These are phyloP conservation scores for Noccaea bulbosa DNA, from an alignment of 345 rosid species.

Conservation along the genomic window DNA sequence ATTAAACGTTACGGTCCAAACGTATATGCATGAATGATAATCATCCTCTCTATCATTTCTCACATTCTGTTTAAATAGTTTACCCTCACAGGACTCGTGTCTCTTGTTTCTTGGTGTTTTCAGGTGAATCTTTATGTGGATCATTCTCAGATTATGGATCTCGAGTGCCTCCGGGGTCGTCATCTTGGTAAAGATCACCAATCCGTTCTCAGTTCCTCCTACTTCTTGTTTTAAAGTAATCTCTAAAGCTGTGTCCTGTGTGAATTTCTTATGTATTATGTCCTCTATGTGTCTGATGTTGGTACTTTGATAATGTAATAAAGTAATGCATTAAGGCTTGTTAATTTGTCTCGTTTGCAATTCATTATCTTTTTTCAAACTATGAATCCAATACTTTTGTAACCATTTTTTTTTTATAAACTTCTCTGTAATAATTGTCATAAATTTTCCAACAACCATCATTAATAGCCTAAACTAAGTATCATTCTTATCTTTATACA, in stretches of 20 bases:
- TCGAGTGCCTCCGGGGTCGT: constrained; percentile 81
- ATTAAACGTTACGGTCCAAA: constrained; percentile 77
- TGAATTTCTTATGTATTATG: constrained; percentile 26
- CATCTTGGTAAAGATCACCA: constrained; percentile 61
- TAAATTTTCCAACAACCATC: constrained; percentile 6
- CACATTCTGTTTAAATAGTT: constrained; percentile 1
- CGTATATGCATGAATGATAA: constrained; percentile 45
- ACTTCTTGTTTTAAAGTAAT: constrained; percentile 46
- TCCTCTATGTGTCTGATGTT: constrained; percentile 18
- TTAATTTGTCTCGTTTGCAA: constrained; percentile 19
- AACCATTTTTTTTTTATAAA: constrained; percentile 7
- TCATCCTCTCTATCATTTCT: neutral
- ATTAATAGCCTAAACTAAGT: too few relatives aligned
- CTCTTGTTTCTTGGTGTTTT: constrained; percentile 13
- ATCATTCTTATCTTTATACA: constrained; percentile 22
- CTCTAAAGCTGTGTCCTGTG: constrained; percentile 18
- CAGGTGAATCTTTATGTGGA: constrained; percentile 95
- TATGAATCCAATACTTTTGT: constrained; percentile 21
- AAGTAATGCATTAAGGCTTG: constrained; percentile 20
- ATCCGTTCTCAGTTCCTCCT: constrained; percentile 61
- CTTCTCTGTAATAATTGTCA: neutral
- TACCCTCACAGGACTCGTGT: constrained; percentile 18
- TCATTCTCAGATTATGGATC: constrained; percentile 85
- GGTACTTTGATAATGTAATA: constrained; percentile 25
- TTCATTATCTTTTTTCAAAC: neutral